These are phyloP conservation scores for Williopsis jadinii DNA, from an alignment of 1,139 yeast species.

Conservation along the genomic window DNA sequence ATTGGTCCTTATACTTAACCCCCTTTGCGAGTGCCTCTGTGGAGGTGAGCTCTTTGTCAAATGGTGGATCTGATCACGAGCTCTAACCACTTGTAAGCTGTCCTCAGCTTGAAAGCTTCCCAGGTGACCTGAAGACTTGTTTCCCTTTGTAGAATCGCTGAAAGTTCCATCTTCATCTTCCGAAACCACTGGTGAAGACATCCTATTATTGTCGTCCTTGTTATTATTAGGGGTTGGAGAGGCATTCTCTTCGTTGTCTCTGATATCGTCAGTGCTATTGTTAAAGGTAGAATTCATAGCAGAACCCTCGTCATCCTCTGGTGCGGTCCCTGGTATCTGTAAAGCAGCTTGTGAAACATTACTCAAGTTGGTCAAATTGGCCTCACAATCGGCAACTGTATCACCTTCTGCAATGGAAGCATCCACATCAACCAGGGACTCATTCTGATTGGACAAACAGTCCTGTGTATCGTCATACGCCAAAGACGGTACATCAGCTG, in stretches of 20 bases:
- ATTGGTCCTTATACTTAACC: not conserved
- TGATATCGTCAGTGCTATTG: no score
- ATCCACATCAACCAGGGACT: no score
- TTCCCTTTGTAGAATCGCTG: not conserved
- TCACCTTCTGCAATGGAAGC: not conserved
- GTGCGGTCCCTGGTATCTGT: constrained; percentile 21
- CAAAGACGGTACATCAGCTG: constrained; percentile 11
- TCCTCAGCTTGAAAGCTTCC: constrained; percentile 14
- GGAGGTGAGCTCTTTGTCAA: constrained; percentile 1
- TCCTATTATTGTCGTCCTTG: no score
- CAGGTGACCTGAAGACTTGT: constrained; percentile 4
- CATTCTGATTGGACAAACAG: no score
- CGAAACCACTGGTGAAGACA: constrained; percentile 16
- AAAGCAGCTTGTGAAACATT: constrained; percentile 13
- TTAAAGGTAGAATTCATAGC: no score
- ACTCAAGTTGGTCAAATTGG: not conserved
- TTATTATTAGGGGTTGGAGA: no score
- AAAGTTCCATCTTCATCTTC: constrained; percentile 14
- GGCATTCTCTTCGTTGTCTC: no score
- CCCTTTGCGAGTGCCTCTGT: no score
- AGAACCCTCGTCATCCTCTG: constrained; percentile 9
- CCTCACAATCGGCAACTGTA: constrained; percentile 2
- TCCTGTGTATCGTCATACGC: constrained; percentile 8
- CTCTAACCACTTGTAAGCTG: constrained; percentile 13
- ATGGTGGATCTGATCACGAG: constrained; percentile 6